phyloP scores from a whole-genome alignment of 2,329 filamentous ascomycete genomes.

The Monosporascus sp. region DNA sequence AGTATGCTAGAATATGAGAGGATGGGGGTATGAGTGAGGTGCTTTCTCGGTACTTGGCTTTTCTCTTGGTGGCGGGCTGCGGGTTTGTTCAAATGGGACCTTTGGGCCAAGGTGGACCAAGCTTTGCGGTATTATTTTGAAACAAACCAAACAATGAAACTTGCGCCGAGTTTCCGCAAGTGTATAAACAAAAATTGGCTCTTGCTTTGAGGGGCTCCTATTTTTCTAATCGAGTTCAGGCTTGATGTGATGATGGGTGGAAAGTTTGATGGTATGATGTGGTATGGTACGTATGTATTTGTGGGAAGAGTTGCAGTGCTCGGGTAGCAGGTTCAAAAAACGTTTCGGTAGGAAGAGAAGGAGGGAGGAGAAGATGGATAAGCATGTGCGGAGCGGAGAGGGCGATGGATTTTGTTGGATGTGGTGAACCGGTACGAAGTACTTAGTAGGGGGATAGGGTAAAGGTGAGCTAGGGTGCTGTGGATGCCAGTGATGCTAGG shows the following conservation, averaged over 20 bases:
- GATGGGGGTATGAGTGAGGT: slow-evolving; percentile 5
- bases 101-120: slow-evolving; percentile 2
- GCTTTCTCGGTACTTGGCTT: neutral
- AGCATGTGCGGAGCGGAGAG: slow-evolving; percentile 15
- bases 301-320: neutral
- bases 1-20: too few species aligned
- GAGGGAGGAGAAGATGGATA: slow-evolving; percentile 8
- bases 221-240: neutral
- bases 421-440: neutral
- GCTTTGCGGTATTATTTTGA: slow-evolving; percentile 16
- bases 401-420: slow-evolving; percentile 23
- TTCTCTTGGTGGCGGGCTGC: neutral
- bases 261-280: neutral
- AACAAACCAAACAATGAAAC: slow-evolving; percentile 13
- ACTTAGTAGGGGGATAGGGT: neutral
- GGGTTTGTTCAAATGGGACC: neutral
- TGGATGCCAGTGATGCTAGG: neutral
- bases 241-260: neutral
- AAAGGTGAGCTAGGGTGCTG: neutral
- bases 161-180: slow-evolving; percentile 1
- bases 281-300: neutral
- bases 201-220: neutral
- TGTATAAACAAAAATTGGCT: neutral
- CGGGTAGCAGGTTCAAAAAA: slow-evolving; percentile 5
- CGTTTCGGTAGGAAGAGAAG: slow-evolving; percentile 3